Evolutionary conservation across 176 grass and related monocot genomes (phyloP).

Genomic region (Triticum aestivum): DNA sequence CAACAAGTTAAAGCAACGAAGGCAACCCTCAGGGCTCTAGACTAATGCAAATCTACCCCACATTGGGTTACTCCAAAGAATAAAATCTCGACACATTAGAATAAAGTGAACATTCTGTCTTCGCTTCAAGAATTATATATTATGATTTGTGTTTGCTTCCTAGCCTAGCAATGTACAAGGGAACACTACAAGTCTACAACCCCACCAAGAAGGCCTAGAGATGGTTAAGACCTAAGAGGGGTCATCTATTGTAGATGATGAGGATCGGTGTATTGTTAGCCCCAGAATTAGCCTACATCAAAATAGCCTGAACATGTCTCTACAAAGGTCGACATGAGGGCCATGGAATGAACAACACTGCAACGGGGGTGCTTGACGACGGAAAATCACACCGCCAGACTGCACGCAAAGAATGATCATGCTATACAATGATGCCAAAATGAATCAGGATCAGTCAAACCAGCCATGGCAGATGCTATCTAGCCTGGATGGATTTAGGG

Average conservation of each 20-base stretch:
- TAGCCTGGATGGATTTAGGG: constrained; percentile 45
- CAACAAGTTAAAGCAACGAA: background rate
- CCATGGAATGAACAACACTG: constrained; percentile 14
- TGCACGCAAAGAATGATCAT: constrained; percentile 61
- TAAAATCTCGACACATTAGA: background rate
- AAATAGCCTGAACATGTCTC: constrained; percentile 20
- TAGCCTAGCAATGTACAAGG: constrained; percentile 36
- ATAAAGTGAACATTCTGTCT: background rate
- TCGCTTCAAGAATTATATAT: constrained; percentile 33
- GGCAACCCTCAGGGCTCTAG: background rate
- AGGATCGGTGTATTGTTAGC: constrained; percentile 39
- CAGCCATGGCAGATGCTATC: constrained; percentile 55
- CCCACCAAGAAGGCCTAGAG: constrained; percentile 24
- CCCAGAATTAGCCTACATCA: constrained; percentile 34
- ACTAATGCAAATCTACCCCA: background rate
- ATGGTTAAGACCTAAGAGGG: constrained; percentile 20
- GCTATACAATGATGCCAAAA: constrained; percentile 30
- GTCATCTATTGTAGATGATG: constrained; percentile 14
- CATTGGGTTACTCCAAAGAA: background rate
- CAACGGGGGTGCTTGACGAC: constrained; percentile 26
- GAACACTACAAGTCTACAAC: constrained; percentile 4
- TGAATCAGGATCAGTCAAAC: constrained; percentile 48
- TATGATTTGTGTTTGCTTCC: constrained; percentile 2
- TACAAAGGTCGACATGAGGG: constrained; percentile 21
- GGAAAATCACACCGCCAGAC: constrained; percentile 46